Evolutionary conservation across 2,329 filamentous ascomycete species (phyloP), one percentile per base, ranked within the genome.

Genomic region (Monosporascus cannonballus): DNA sequence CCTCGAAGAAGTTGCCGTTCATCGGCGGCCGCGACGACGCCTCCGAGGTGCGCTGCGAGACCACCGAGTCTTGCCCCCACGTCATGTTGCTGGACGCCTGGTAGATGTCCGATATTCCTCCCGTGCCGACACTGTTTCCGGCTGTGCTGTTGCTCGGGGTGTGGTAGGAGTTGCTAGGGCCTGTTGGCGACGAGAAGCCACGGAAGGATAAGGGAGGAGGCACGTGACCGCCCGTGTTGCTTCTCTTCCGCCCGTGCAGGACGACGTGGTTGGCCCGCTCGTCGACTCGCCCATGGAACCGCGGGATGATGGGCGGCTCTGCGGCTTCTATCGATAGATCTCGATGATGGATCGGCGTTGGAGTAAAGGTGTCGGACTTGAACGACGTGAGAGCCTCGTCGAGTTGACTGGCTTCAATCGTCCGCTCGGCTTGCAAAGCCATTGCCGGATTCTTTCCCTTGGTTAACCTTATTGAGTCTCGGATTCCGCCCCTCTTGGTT

Each of bases 381-480:
- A 76, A 72, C 3, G 72, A 25, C 14, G 42, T 64, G 18, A 61
- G 51, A 1, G 56, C 55, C 22, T 64, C 61, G 25, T 78, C 73
- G 0, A 71, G 60, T 4, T 70, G 67, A 30, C 68, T 66, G 54
- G 70, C 74, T 52, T 66, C 72, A 7, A 47, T 71, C 11, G 49
- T 49, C 47, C 55, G 51, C 22, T 59, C 69, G 66, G 38, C 71
- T 66, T 38, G 73, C 62, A 49, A 66, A 63, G 53, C 71, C 61
- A 59, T 54, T 52, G 41, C 59, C 57, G 76, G 75, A 47, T 73
- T 74, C 59, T 82, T 86, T 46, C 86, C 84, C 72, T 96, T 96
- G 14, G 92, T 90, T 22, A 96, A 77, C 47, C 89, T 84, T 56
- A 96, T 95, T 0, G 92, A 96, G 70, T 97, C 92, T 47, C 90